Conservation (phyloP, 495 filamentous ascomycete genomes). For the Penicillium taxi region DNA sequence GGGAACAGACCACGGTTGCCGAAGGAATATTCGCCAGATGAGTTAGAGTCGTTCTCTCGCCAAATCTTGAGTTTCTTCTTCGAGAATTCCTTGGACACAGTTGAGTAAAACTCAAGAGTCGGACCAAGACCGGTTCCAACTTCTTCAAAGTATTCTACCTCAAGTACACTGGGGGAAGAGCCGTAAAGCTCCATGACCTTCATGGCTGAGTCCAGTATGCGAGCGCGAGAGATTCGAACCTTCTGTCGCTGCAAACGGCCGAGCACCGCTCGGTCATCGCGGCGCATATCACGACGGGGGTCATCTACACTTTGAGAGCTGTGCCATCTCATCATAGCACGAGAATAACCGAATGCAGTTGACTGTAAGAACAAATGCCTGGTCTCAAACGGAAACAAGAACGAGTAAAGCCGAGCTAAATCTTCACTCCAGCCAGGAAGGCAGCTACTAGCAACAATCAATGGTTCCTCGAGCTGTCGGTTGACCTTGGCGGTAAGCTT, state of each 20-base stretch:
- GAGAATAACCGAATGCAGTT: conserved; percentile 94
- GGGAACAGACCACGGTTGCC: conserved; percentile 84
- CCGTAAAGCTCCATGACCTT: conserved; percentile 99
- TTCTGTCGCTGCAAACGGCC: conserved; percentile 93
- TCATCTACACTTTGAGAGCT: conserved; percentile 78
- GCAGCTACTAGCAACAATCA: conserved; percentile 96
- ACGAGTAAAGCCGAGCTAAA: conserved; percentile 89
- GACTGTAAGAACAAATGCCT: conserved; percentile 95
- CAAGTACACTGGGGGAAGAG: conserved; percentile 85
- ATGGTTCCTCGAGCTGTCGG: conserved; percentile 91
- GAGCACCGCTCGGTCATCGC: conserved; percentile 87
- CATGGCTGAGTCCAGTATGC: conserved; percentile 91
- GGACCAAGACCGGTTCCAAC: conserved; percentile 95
- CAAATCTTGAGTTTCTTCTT: conserved; percentile 95
- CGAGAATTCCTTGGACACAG: conserved; percentile 93
- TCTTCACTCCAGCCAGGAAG: conserved; percentile 96
- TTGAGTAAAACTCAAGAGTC: conserved; percentile 97
- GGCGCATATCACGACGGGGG: conserved; percentile 66
- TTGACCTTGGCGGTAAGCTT: conserved; percentile 99
- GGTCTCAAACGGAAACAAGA: conserved; percentile 99
- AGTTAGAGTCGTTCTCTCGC: conserved; percentile 74
- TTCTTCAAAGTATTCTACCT: conserved; percentile 99
- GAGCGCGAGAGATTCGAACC: conserved; percentile 84
- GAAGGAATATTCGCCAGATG: conserved; percentile 76
- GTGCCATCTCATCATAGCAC: conserved; percentile 97